These are phyloP conservation scores for Sporothrix globosa DNA, from an alignment of 2,329 filamentous ascomycete species.

Conservation along the genomic window DNA sequence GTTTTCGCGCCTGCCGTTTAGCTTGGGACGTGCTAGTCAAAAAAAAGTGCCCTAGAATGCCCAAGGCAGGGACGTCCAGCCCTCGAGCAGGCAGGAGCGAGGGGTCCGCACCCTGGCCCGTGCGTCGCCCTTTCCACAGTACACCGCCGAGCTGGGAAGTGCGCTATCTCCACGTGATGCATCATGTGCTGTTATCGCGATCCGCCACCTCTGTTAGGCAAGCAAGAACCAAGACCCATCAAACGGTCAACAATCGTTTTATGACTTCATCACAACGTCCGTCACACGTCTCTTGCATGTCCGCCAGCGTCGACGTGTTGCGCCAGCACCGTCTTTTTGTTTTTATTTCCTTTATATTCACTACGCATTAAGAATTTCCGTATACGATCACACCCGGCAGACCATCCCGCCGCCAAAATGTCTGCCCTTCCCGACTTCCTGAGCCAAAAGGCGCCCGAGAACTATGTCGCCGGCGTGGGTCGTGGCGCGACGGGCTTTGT, in stretches of 20 bases:
- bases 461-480: constrained; percentile 93
- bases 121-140: constrained; percentile 8
- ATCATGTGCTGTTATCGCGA: constrained; percentile 26
- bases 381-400: not conserved
- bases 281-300: not conserved
- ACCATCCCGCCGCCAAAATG: constrained; percentile 46
- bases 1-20: constrained; percentile 11
- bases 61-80: not conserved
- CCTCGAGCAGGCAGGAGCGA: constrained; percentile 2
- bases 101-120: constrained; percentile 24
- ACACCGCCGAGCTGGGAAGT: not conserved
- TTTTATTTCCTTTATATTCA: not conserved
- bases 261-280: not conserved
- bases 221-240: constrained; percentile 11
- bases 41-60: constrained; percentile 14
- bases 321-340: constrained; percentile 17
- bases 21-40: not conserved
- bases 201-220: not conserved
- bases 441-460: constrained; percentile 80
- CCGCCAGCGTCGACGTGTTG: constrained; percentile 22
- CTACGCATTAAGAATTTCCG: no score
- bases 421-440: constrained; percentile 74
- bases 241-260: constrained; percentile 8
- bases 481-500: constrained; percentile 98
- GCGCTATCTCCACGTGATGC: constrained; percentile 28